Percentiles rank a stretch among this genome's conserved stretches.
These are phyloP conservation scores for Paxillus rubicundulus DNA, from an alignment of 768 basidiomycete genomes.

Conservation along the genomic window DNA sequence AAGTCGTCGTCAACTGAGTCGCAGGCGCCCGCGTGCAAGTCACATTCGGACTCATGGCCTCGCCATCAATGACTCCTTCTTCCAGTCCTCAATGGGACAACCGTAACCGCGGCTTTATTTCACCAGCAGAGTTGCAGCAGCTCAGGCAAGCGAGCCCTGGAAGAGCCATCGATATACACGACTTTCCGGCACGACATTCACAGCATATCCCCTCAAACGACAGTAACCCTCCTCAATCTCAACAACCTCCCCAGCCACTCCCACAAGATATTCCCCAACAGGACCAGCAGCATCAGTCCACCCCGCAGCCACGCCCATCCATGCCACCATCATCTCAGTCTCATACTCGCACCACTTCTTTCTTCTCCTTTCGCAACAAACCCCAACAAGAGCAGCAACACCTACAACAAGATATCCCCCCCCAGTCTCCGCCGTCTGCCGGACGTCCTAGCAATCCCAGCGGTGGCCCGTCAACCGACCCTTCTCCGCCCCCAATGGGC, in stretches of 20 bases:
- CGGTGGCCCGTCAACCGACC: slow-evolving; percentile 14
- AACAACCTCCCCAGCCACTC: slow-evolving; percentile 4
- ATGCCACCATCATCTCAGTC: slow-evolving; percentile 25
- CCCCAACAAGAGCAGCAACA: slow-evolving; percentile 27
- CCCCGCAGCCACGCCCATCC: slow-evolving; percentile 24
- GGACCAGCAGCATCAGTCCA: slow-evolving; percentile 7
- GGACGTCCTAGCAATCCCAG: slow-evolving; percentile 15
- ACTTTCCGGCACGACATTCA: slow-evolving; percentile 30
- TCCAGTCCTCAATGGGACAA: slow-evolving; percentile 37
- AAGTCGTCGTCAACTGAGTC: background rate
- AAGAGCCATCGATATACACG: slow-evolving; percentile 30
- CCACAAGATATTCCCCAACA: slow-evolving; percentile 18
- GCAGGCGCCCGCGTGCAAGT: background rate
- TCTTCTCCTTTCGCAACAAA: slow-evolving; percentile 59
- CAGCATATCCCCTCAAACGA: slow-evolving; percentile 8
- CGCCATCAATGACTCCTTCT: slow-evolving; percentile 17
- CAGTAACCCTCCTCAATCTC: background rate
- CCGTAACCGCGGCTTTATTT: slow-evolving; percentile 35
- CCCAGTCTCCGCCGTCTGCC: slow-evolving; percentile 14
- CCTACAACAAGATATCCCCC: slow-evolving; percentile 13
- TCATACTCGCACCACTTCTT: slow-evolving; percentile 59
- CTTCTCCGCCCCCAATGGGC: slow-evolving; percentile 30
- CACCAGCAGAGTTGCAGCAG: slow-evolving; percentile 33
- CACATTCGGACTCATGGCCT: slow-evolving; percentile 8
- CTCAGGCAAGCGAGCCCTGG: slow-evolving; percentile 33